Conservation (phyloP, 331 rosid species). For the Spiraea crenata region DNA sequence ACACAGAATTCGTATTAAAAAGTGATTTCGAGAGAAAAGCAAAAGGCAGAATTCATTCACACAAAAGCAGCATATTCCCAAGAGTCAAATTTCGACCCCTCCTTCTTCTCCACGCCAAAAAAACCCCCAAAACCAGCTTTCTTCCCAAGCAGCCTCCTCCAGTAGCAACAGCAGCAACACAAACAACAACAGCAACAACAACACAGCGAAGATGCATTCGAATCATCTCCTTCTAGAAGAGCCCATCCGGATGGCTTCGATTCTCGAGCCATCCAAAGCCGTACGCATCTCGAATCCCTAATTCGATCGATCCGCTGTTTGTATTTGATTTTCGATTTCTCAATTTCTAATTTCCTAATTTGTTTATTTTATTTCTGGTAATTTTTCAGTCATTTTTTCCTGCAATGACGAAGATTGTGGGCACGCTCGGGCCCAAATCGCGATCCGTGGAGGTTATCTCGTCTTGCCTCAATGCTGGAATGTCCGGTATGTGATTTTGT, state of each 20-base stretch:
- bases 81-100: slow-evolving; percentile 6
- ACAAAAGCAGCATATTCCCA: neutral
- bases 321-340: neutral
- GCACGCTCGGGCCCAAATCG: slow-evolving; percentile 93
- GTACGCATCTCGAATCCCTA: slow-evolving; percentile 37
- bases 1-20: no score
- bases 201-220: slow-evolving; percentile 72
- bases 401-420: slow-evolving; percentile 98
- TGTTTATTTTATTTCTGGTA: neutral
- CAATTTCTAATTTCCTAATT: no score
- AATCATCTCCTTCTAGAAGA: slow-evolving; percentile 88
- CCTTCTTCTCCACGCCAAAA: slow-evolving; percentile 8
- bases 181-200: neutral
- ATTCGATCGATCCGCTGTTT: slow-evolving; percentile 15
- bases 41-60: no score
- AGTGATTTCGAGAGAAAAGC: neutral
- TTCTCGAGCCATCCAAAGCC: slow-evolving; percentile 82
- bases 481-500: slow-evolving; percentile 61
- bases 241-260: slow-evolving; percentile 95
- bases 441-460: slow-evolving; percentile 73
- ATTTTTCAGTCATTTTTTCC: slow-evolving; percentile 73
- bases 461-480: slow-evolving; percentile 83
- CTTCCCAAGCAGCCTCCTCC: neutral
- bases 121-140: neutral
- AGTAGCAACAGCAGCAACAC: neutral